Evolutionary conservation across 345 rosid genomes (phyloP).

Genomic region (Linum trigynum): DNA sequence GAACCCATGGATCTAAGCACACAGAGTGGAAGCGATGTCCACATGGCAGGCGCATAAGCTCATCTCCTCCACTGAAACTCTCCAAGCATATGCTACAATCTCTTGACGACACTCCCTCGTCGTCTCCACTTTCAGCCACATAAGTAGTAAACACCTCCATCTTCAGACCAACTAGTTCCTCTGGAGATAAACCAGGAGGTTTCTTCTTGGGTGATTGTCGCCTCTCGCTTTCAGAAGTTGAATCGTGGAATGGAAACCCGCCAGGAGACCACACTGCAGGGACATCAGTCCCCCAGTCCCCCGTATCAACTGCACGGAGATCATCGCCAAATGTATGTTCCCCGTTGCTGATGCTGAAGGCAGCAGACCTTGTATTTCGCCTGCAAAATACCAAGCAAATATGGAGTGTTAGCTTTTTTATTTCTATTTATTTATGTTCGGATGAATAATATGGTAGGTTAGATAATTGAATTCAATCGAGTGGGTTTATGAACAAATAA

Average conservation of each 20-base stretch:
- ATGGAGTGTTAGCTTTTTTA: too few species aligned
- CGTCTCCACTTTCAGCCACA: slow-evolving; percentile 14
- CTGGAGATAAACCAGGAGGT: slow-evolving; percentile 69
- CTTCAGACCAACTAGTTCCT: slow-evolving; percentile 39
- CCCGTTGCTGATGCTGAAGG: slow-evolving; percentile 12
- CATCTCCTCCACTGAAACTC: slow-evolving; percentile 54
- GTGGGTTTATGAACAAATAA: too few species aligned
- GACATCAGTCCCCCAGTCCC: slow-evolving; percentile 33
- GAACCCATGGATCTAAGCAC: slow-evolving; percentile 87
- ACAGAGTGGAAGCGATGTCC: slow-evolving; percentile 60
- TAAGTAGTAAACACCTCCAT: slow-evolving; percentile 32
- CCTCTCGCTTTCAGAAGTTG: slow-evolving; percentile 27
- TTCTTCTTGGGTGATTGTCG: slow-evolving; percentile 35
- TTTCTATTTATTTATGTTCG: too few species aligned
- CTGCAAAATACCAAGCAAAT: slow-evolving; percentile 17
- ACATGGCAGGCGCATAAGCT: slow-evolving; percentile 49
- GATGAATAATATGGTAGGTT: too few species aligned
- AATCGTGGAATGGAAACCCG: slow-evolving; percentile 16
- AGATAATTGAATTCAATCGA: too few species aligned
- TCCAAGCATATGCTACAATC: slow-evolving; percentile 88
- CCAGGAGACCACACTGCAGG: slow-evolving; percentile 16
- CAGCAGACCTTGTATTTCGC: slow-evolving; percentile 25
- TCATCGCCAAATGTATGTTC: slow-evolving; percentile 27
- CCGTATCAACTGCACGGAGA: slow-evolving; percentile 35
- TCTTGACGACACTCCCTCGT: slow-evolving; percentile 21